Percentiles rank a stretch among this genome's conserved stretches.
Conservation (phyloP, 202 grass and related monocot species). For the Zoysia matrella region DNA sequence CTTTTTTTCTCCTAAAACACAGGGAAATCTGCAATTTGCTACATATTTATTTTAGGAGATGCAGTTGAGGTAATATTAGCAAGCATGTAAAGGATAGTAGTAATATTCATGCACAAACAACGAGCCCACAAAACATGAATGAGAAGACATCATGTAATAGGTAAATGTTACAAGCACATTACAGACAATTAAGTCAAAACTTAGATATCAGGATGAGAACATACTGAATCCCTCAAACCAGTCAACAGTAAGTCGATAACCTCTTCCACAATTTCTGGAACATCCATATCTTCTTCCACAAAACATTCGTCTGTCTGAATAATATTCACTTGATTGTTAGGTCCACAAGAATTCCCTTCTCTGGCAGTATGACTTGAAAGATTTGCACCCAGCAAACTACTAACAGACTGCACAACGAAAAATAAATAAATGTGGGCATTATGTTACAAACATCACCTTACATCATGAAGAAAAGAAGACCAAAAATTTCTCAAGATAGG, state of each 20-base stretch:
- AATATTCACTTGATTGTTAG: constrained; percentile 39
- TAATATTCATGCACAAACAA: neutral
- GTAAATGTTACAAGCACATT: neutral
- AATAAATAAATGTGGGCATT: constrained; percentile 26
- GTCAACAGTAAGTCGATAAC: constrained; percentile 83
- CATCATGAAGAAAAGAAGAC: neutral
- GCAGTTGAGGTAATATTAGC: neutral
- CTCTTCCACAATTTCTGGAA: constrained; percentile 90
- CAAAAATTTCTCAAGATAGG: constrained; percentile 21
- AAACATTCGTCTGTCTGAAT: constrained; percentile 42
- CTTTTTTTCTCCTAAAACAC: neutral
- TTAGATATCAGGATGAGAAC: constrained; percentile 44
- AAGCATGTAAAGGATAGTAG: neutral
- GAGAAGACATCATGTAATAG: neutral
- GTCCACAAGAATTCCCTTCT: constrained; percentile 47
- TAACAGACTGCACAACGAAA: constrained; percentile 63
- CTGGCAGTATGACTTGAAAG: constrained; percentile 58
- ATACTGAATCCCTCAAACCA: constrained; percentile 91
- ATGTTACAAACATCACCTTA: constrained; percentile 14
- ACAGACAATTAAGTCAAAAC: constrained; percentile 13
- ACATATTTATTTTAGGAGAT: constrained; percentile 13
- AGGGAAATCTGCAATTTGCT: neutral
- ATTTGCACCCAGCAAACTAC: constrained; percentile 72
- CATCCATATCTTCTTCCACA: constrained; percentile 86
- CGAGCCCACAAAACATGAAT: neutral